phyloP scores from a whole-genome alignment of 164 flowering plant species.

The Umbilicus rupestris region DNA sequence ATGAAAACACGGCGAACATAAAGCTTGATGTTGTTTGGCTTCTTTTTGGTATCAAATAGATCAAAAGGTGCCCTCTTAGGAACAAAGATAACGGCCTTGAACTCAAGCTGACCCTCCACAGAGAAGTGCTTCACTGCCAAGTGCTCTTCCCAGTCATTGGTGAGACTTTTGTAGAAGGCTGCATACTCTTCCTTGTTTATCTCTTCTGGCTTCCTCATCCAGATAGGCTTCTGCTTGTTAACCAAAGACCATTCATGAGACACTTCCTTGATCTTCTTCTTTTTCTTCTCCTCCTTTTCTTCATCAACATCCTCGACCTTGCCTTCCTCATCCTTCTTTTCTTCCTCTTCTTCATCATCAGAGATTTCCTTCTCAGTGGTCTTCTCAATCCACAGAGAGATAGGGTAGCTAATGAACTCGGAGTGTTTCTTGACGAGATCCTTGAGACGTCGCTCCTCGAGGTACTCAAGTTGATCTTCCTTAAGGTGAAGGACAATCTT shows the following conservation, averaged over 20 bases:
- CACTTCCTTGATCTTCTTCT: conserved; percentile 50
- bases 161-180: conserved; percentile 57
- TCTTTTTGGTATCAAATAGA: conserved; percentile 51
- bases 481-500: conserved; percentile 47
- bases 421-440: conserved; percentile 56
- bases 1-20: conserved; percentile 50
- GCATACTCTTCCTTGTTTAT: conserved; percentile 50
- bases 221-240: conserved; percentile 11
- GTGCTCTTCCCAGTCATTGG: conserved; percentile 58
- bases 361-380: conserved; percentile 45
- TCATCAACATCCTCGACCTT: conserved; percentile 47
- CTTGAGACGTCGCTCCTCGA: conserved; percentile 50
- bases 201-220: conserved; percentile 25
- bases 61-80: conserved; percentile 55
- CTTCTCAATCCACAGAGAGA: conserved; percentile 53
- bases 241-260: conserved; percentile 42
- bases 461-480: conserved; percentile 51
- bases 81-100: conserved; percentile 48
- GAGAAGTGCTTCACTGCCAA: conserved; percentile 53
- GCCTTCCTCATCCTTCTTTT: conserved; percentile 43
- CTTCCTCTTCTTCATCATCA: conserved; percentile 50
- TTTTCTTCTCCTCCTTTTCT: conserved; percentile 24
- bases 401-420: conserved; percentile 55
- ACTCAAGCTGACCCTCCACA: conserved; percentile 62
- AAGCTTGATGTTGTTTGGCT: conserved; percentile 55